Evolutionary conservation across 2,329 filamentous ascomycete genomes (phyloP).

Genomic region (Exophiala xenobiotica): DNA sequence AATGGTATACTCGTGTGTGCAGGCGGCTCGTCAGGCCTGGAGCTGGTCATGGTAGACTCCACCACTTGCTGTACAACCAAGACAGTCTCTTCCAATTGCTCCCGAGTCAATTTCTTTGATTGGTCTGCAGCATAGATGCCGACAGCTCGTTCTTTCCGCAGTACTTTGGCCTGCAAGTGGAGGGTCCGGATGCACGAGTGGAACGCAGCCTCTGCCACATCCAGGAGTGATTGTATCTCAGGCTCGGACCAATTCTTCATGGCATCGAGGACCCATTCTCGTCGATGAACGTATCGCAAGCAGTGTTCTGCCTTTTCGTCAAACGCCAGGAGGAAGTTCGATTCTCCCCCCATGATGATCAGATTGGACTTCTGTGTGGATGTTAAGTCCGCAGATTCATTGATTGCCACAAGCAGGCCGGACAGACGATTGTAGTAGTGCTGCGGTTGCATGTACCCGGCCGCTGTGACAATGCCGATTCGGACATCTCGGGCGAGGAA

Average conservation of each 20-base stretch:
- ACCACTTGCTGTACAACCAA: constrained; percentile 90
- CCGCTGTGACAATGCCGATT: constrained; percentile 94
- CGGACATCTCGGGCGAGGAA: constrained; percentile 76
- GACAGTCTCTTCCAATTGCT: constrained; percentile 93
- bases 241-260: constrained; percentile 53
- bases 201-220: constrained; percentile 82
- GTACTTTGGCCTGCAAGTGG: constrained; percentile 68
- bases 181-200: constrained; percentile 77
- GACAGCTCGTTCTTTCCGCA: constrained; percentile 86
- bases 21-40: constrained; percentile 9
- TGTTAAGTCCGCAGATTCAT: constrained; percentile 60
- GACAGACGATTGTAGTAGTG: constrained; percentile 84
- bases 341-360: constrained; percentile 91
- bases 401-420: constrained; percentile 79
- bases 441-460: constrained; percentile 84
- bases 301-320: constrained; percentile 63
- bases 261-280: constrained; percentile 61
- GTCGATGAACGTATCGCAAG: constrained; percentile 61
- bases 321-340: constrained; percentile 90
- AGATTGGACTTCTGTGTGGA: constrained; percentile 71
- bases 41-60: constrained; percentile 67
- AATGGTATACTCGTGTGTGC: constrained; percentile 64
- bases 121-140: constrained; percentile 66
- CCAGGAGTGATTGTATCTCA: constrained; percentile 77
- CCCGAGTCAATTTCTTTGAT: constrained; percentile 70